phyloP scores from a whole-genome alignment of 805 yeast genomes.

The Candida schatavii region DNA sequence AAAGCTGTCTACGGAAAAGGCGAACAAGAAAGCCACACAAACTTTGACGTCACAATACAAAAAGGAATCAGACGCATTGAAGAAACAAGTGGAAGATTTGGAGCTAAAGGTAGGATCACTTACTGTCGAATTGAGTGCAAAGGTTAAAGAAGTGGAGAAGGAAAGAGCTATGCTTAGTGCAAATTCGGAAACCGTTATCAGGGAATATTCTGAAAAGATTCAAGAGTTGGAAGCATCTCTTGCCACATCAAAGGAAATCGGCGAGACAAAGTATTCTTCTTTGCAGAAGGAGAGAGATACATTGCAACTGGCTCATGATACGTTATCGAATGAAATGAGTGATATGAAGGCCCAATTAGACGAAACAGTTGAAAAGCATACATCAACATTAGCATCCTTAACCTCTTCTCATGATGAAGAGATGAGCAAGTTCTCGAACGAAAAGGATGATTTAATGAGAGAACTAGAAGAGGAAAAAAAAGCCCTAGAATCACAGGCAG shows the following conservation, averaged over 20 bases:
- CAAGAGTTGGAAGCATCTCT: slow-evolving; percentile 38
- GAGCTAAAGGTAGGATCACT: slow-evolving; percentile 26
- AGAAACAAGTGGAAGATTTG: slow-evolving; percentile 15
- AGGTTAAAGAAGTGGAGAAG: slow-evolving; percentile 45
- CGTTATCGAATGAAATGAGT: neutral
- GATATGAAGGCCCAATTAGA: neutral
- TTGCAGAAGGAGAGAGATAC: slow-evolving; percentile 8
- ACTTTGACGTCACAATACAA: slow-evolving; percentile 14
- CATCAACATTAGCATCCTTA: neutral
- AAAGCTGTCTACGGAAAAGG: neutral
- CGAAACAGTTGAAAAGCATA: neutral
- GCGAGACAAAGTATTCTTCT: slow-evolving; percentile 8
- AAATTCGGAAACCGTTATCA: slow-evolving; percentile 47
- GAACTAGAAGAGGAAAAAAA: neutral
- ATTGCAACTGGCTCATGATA: neutral
- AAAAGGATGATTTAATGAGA: neutral
- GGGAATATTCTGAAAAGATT: slow-evolving; percentile 48
- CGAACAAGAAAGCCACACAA: slow-evolving; percentile 11
- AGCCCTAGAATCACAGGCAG: neutral
- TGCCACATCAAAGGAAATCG: slow-evolving; percentile 11
- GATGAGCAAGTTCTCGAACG: slow-evolving; percentile 1
- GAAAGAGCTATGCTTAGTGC: slow-evolving; percentile 48
- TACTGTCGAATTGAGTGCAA: slow-evolving; percentile 33
- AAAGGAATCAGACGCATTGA: slow-evolving; percentile 15
- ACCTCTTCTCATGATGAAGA: neutral